Percentiles rank a stretch among this genome's conserved stretches.
These are phyloP conservation scores for Clavispora phyllophila DNA, from an alignment of 805 yeast genomes.

Conservation along the genomic window DNA sequence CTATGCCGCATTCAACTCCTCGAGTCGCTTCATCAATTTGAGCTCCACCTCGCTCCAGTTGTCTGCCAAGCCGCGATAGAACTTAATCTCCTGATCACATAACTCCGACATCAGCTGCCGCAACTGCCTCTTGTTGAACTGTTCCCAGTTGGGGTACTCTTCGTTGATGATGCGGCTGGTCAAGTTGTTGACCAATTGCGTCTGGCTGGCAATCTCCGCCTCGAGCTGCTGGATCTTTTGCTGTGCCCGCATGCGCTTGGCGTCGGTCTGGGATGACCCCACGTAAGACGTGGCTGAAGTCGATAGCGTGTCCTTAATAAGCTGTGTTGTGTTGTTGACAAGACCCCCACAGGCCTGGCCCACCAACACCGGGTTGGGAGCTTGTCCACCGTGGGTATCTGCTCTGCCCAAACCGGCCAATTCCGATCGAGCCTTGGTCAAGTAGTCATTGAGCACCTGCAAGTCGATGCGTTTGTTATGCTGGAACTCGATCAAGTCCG, in stretches of 20 bases:
- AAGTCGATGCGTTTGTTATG: constrained; percentile 90
- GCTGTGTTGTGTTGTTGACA: constrained; percentile 38
- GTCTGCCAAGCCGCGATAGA: constrained; percentile 61
- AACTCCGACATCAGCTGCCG: constrained; percentile 64
- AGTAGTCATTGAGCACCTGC: constrained; percentile 78
- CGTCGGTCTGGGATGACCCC: constrained; percentile 38
- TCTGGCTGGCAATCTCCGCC: constrained; percentile 39
- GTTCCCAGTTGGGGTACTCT: constrained; percentile 67
- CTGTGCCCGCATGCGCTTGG: constrained; percentile 40
- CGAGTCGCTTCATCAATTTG: constrained; percentile 13
- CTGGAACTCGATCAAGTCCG: constrained; percentile 68
- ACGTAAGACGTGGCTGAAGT: constrained; percentile 41
- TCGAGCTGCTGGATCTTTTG: constrained; percentile 40
- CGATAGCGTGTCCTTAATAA: constrained; percentile 47
- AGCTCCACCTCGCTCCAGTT: constrained; percentile 63
- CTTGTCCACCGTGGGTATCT: constrained; percentile 29
- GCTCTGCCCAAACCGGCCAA: constrained; percentile 45
- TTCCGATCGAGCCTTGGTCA: constrained; percentile 66
- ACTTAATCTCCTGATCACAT: constrained; percentile 70
- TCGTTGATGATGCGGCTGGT: constrained; percentile 43
- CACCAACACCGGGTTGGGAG: constrained; percentile 26
- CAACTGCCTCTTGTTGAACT: constrained; percentile 72
- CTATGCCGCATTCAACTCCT: constrained; percentile 8
- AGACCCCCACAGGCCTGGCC: constrained; percentile 25
- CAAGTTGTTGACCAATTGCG: constrained; percentile 41